Percentiles rank a stretch among this genome's conserved stretches.
Evolutionary conservation across 2,329 filamentous ascomycete genomes (phyloP).

Genomic region (Calonectria multiphialidica): DNA sequence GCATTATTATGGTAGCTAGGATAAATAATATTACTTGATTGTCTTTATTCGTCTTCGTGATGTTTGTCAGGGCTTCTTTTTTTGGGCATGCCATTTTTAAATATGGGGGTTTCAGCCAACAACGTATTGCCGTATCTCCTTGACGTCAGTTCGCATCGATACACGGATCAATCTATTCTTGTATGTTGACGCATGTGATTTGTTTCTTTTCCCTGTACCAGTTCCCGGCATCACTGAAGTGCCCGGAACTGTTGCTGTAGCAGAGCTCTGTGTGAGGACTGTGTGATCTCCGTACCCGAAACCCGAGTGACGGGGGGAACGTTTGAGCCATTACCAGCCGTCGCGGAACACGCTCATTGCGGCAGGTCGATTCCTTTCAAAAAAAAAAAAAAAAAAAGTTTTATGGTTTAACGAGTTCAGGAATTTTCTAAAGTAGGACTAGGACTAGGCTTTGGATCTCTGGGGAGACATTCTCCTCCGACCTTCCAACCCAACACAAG

Average conservation of each 20-base stretch:
- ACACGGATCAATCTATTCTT: too few species aligned
- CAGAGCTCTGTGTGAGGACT: neutral
- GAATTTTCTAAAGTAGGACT: neutral
- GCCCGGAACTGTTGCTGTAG: neutral
- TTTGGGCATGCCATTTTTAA: too few species aligned
- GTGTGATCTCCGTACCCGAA: neutral
- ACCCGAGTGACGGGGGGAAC: neutral
- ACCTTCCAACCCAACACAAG: neutral
- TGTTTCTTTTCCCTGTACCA: neutral
- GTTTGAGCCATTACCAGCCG: neutral
- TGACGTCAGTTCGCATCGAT: too few species aligned
- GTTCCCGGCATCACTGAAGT: too few species aligned
- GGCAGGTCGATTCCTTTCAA: neutral
- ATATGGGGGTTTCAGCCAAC: too few species aligned
- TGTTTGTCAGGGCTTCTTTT: too few species aligned
- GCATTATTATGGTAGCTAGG: too few species aligned
- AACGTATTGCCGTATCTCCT: too few species aligned
- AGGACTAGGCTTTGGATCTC: neutral
- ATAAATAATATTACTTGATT: too few species aligned
- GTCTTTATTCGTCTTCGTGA: too few species aligned
- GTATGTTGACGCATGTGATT: neutral
- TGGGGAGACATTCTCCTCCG: neutral
- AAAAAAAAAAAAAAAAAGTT: neutral
- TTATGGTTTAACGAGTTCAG: neutral
- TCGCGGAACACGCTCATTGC: neutral